These are phyloP conservation scores for Ophiostoma himal-ulmi DNA, from an alignment of 2,329 filamentous ascomycete genomes.

Conservation along the genomic window DNA sequence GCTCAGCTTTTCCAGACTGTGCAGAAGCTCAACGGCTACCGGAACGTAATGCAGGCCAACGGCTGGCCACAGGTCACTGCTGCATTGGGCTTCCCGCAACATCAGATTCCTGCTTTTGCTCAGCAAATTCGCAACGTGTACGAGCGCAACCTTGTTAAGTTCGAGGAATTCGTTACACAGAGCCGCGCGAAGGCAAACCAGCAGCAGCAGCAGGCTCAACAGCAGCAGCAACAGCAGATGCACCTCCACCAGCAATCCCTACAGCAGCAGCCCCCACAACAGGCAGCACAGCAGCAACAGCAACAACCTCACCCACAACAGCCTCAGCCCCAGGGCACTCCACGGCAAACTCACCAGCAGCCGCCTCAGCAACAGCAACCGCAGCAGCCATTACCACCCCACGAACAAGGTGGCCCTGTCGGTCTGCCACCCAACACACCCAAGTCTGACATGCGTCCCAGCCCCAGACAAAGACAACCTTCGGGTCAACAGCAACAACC, in stretches of 20 bases:
- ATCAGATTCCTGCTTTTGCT: conserved; percentile 60
- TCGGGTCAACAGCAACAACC: conserved; percentile 39
- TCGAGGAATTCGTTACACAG: conserved; percentile 65
- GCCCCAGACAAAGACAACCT: conserved; percentile 31
- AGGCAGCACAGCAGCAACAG: conserved; percentile 33
- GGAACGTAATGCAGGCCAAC: conserved; percentile 62
- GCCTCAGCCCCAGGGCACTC: conserved; percentile 20
- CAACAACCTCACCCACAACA: conserved; percentile 31
- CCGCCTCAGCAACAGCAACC: conserved; percentile 16
- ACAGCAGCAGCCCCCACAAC: conserved; percentile 30
- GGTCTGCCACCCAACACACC: conserved; percentile 38
- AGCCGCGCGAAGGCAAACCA: conserved; percentile 49
- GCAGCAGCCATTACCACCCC: conserved; percentile 8
- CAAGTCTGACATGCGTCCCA: conserved; percentile 41
- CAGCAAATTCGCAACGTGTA: conserved; percentile 68
- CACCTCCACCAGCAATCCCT: conserved; percentile 38
- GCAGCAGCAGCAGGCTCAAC: conserved; percentile 35
- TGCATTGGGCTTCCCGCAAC: conserved; percentile 54
- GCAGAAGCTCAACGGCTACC: conserved; percentile 70
- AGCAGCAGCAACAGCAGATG: conserved; percentile 38
- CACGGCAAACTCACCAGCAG: conserved; percentile 19
- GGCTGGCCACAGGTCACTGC: conserved; percentile 69
- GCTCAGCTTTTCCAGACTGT: conserved; percentile 73
- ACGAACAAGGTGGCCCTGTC: conserved; percentile 27
- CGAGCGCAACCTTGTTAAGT: conserved; percentile 67